Conservation (phyloP, 2,329 filamentous ascomycete genomes). For the Didymella pomorum region DNA sequence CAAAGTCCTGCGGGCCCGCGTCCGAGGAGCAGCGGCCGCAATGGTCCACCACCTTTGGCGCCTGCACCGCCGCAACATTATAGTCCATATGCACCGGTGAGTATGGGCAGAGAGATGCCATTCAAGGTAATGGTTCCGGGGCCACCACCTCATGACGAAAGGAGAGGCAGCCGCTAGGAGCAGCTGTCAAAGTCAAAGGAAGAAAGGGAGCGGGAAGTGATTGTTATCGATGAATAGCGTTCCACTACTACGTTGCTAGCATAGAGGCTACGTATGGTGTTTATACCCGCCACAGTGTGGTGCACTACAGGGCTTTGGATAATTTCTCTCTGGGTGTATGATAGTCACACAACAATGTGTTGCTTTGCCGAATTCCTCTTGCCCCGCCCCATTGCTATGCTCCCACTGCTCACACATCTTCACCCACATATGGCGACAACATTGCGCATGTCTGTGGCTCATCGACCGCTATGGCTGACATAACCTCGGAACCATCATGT, state of each 20-base stretch:
- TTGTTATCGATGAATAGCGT: constrained; percentile 22
- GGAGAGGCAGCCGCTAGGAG: constrained; percentile 41
- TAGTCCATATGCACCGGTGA: constrained; percentile 38
- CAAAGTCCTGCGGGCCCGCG: constrained; percentile 28
- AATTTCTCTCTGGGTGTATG: background rate
- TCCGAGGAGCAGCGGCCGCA: constrained; percentile 36
- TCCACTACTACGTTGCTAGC: background rate
- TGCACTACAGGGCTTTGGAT: background rate
- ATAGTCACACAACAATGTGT: background rate
- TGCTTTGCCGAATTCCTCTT: background rate
- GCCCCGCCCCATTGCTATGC: background rate
- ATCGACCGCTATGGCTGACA: background rate
- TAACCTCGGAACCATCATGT: background rate
- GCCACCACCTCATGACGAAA: constrained; percentile 31
- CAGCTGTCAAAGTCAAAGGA: constrained; percentile 15
- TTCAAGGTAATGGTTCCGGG: constrained; percentile 47
- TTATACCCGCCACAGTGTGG: background rate
- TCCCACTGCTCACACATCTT: background rate
- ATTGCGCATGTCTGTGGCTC: background rate
- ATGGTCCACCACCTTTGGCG: constrained; percentile 39
- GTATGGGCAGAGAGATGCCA: constrained; percentile 32
- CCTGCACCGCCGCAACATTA: constrained; percentile 42
- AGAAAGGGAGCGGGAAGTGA: constrained; percentile 3
- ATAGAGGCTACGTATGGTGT: constrained; percentile 4
- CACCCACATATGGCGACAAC: background rate